phyloP scores from a whole-genome alignment of 1,139 yeast species.

The Groenewaldozyma auringiensis region DNA sequence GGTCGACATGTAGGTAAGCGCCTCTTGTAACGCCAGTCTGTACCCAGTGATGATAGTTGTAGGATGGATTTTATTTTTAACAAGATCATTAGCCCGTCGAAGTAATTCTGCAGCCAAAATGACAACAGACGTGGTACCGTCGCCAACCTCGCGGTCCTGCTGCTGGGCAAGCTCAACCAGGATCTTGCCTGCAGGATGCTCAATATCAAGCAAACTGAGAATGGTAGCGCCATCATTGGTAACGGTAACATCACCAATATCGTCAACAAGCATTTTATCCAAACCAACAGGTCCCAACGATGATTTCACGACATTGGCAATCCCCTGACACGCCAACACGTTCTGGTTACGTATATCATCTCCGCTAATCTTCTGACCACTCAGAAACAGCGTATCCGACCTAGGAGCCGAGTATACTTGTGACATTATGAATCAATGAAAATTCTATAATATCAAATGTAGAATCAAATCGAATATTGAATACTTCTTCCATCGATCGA shows the following conservation, averaged over 20 bases:
- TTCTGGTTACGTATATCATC: conserved; percentile 95
- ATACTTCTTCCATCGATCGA: no score
- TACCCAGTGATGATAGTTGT: conserved; percentile 97
- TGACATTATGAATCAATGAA: conserved; percentile 36
- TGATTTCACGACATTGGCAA: conserved; percentile 94
- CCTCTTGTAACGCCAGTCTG: conserved; percentile 88
- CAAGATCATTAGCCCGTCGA: conserved; percentile 90
- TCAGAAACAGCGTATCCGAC: conserved; percentile 86
- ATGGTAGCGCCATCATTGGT: conserved; percentile 99
- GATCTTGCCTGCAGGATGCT: conserved; percentile 98
- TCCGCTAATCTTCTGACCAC: conserved; percentile 94
- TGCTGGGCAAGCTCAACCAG: conserved; percentile 96
- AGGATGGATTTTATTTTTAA: conserved; percentile 90
- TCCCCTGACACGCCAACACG: conserved; percentile 91
- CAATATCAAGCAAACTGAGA: conserved; percentile 81
- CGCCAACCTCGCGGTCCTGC: conserved; percentile 98
- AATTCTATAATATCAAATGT: neutral
- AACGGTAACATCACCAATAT: conserved; percentile 97
- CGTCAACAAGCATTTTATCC: conserved; percentile 98
- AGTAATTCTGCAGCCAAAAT: conserved; percentile 89
- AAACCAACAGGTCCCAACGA: conserved; percentile 97
- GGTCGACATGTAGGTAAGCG: conserved; percentile 79
- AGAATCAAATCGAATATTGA: no score
- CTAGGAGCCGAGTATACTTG: conserved; percentile 61
- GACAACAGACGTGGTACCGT: conserved; percentile 88